Evolutionary conservation across 257 asterid species (phyloP), one percentile per base, ranked within the genome.

Genomic region (Apocynum venetum): DNA sequence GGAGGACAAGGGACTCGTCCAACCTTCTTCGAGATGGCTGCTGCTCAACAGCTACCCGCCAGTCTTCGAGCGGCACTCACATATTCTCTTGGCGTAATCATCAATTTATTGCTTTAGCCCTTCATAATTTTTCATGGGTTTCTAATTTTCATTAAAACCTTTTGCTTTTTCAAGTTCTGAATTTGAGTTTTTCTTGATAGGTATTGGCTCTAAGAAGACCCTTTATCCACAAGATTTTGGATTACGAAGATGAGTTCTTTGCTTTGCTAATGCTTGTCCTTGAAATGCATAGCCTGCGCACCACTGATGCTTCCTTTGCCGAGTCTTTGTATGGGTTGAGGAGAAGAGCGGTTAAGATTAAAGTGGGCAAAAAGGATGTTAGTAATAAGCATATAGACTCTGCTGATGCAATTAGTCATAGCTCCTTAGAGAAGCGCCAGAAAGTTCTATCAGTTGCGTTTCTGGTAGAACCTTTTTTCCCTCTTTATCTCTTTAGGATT

Each of bases 21-120:
- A 84, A 96, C 99, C 83, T 96, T 96, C 90, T 96, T 96, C 82
- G 99, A 96, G 89, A 96, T 96, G 99, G 88, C 99, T 31, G 99
- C 99, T 66, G 98, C 99, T 72, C 98, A 96, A 82, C 99, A 96
- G 90, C 93, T 96, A n/a, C 99, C 99, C 49, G 86, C 98, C 51
- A 96, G 99, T 84, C 88, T 96, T 72, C 89, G 99, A 76, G 97
- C 98, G 77, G 98, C 97, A 79, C 90, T 96, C 63, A 87, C 96
- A 77, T 96, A 96, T 87, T 96, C 97, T 4, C 88, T 96, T 38
- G 99, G 99, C 48, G 99, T 96, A 88, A 76, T 87, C 73, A 25
- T 76, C 46, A 72, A 43, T 44, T 64, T 72, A 49, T 9, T 56
- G n/a, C 41, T 60, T 68, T 66, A 46, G 20, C 36, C 73, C 53